A percentile compares a stretch with the other conserved stretches of the same genome.
Conservation (phyloP, 352 stramenopile genomes). For the Phytophthora cryptogea region DNA sequence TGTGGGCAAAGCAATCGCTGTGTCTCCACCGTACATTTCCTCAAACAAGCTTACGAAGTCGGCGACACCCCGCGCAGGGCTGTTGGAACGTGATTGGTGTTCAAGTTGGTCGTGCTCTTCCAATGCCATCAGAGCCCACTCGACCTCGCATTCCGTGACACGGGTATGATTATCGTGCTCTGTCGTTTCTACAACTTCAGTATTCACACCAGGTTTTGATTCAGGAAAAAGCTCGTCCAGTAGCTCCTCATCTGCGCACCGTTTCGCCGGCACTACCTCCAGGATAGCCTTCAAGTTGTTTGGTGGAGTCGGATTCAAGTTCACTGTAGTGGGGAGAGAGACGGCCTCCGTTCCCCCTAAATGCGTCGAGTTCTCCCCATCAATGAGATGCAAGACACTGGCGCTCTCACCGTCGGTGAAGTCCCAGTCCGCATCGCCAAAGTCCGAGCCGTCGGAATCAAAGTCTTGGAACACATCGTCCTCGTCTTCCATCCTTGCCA, state of each 20-base stretch:
- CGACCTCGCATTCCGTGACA: constrained; percentile 20
- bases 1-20: constrained; percentile 12
- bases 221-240: constrained; percentile 30
- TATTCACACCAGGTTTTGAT: neutral
- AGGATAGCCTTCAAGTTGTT: neutral
- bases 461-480: constrained; percentile 60
- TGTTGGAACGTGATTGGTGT: constrained; percentile 7
- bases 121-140: constrained; percentile 30
- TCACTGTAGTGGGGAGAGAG: neutral
- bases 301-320: neutral
- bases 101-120: constrained; percentile 23
- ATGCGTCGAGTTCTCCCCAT: constrained; percentile 11
- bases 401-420: constrained; percentile 52
- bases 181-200: neutral
- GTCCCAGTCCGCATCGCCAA: constrained; percentile 18
- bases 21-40: constrained; percentile 31
- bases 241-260: constrained; percentile 17
- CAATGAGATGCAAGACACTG: constrained; percentile 52
- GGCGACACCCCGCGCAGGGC: neutral
- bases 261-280: neutral
- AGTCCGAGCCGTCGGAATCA: constrained; percentile 43
- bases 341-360: neutral
- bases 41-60: constrained; percentile 33
- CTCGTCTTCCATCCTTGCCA: constrained; percentile 13
- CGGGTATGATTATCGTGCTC: neutral